Evolutionary conservation across 352 stramenopile genomes (phyloP).

Genomic region (Aphanomyces astaci): DNA sequence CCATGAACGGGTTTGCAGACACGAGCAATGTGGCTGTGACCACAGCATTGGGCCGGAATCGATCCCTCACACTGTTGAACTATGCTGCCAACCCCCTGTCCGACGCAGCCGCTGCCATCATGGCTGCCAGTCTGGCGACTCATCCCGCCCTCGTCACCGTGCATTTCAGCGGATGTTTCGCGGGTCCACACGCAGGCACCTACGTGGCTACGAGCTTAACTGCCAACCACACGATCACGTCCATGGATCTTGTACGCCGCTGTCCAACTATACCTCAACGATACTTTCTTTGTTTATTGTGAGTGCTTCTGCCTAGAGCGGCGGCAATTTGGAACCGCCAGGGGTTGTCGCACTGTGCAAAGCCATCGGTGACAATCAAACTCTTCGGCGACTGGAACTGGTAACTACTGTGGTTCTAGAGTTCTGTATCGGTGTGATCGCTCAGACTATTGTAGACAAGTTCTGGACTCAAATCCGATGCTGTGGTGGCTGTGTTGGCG

Average conservation of each 20-base stretch:
- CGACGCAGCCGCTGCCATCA: constrained; percentile 29
- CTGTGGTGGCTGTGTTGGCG: constrained; percentile 40
- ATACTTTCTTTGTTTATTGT: too few species aligned
- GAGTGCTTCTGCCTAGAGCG: constrained; percentile 39
- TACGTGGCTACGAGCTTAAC: constrained; percentile 32
- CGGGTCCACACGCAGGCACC: constrained; percentile 27
- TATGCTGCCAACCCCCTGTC: constrained; percentile 54
- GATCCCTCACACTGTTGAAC: constrained; percentile 37
- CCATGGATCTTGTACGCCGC: constrained; percentile 44
- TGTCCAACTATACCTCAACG: not conserved
- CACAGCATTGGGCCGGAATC: constrained; percentile 39
- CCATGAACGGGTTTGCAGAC: constrained; percentile 36
- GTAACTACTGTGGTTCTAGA: constrained; percentile 30
- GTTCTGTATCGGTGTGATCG: not conserved
- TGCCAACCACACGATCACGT: constrained; percentile 30
- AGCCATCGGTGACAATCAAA: constrained; percentile 40
- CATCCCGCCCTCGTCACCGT: constrained; percentile 38
- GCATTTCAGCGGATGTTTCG: constrained; percentile 55
- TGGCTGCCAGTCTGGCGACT: constrained; percentile 34
- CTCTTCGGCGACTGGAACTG: constrained; percentile 47
- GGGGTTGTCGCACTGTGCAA: constrained; percentile 53
- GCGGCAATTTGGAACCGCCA: constrained; percentile 50
- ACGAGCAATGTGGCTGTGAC: constrained; percentile 38
- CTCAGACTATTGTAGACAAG: constrained; percentile 33
- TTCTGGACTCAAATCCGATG: constrained; percentile 56